Percentiles rank a stretch among this genome's conserved stretches.
Conservation (phyloP, 805 yeast species). For the Sugiyamaella marilandica region DNA sequence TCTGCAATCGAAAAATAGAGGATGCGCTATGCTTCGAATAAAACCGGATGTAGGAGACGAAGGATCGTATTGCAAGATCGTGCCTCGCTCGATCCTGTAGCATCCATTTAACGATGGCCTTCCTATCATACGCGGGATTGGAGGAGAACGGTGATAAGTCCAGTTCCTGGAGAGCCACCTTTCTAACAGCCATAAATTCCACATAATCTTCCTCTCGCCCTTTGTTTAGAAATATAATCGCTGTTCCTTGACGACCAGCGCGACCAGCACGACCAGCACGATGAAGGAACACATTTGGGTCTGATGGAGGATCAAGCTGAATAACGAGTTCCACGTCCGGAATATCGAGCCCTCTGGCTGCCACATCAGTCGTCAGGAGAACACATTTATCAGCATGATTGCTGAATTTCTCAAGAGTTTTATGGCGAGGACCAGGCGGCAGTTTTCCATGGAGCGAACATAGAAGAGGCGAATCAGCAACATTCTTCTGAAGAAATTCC, state of each 20-base stretch:
- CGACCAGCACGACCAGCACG: conserved; percentile 95
- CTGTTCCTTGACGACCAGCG: conserved; percentile 79
- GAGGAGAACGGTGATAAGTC: conserved; percentile 19
- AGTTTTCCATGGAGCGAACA: conserved; percentile 89
- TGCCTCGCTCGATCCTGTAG: conserved; percentile 72
- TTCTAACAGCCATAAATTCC: conserved; percentile 71
- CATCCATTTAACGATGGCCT: conserved; percentile 47
- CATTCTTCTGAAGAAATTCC: conserved; percentile 34
- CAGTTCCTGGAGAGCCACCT: conserved; percentile 47
- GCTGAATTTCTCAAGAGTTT: conserved; percentile 60
- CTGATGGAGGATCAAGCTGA: conserved; percentile 94
- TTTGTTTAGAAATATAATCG: conserved; percentile 63
- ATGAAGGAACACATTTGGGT: conserved; percentile 86
- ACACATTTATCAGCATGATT: conserved; percentile 48
- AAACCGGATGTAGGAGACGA: conserved; percentile 75
- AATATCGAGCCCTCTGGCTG: conserved; percentile 93
- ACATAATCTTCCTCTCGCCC: conserved; percentile 81
- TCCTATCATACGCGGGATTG: conserved; percentile 11
- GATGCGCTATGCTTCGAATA: conserved; percentile 85
- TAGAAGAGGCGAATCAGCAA: conserved; percentile 37
- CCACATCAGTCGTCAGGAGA: conserved; percentile 93
- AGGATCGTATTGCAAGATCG: conserved; percentile 74
- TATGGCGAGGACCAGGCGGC: conserved; percentile 70
- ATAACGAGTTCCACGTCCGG: conserved; percentile 91
- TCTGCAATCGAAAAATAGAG: conserved; percentile 74